phyloP scores from a whole-genome alignment of 1,284 basidiomycete species.

The Taiwanofungus camphoratus region DNA sequence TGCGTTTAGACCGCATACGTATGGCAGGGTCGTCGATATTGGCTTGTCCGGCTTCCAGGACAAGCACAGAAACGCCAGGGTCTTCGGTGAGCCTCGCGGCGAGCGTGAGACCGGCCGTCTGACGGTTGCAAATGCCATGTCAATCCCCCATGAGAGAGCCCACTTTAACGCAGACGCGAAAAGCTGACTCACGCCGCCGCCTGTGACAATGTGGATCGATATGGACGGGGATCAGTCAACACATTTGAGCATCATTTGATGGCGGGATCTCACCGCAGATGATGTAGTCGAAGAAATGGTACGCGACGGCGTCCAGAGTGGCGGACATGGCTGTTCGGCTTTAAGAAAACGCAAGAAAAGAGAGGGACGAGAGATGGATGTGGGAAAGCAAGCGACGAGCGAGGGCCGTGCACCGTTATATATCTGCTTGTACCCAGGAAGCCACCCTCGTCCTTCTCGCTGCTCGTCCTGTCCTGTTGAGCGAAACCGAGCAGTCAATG shows the following conservation, averaged over 20 bases:
- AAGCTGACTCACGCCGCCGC: constrained; percentile 17
- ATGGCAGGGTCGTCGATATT: constrained; percentile 22
- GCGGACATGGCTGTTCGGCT: constrained; percentile 18
- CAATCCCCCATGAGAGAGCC: background rate
- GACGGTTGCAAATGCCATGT: background rate
- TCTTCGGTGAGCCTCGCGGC: constrained; percentile 43
- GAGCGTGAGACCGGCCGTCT: constrained; percentile 41
- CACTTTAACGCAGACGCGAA: background rate
- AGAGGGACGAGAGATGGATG: background rate
- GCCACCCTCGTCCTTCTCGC: too few relatives aligned
- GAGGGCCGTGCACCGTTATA: background rate
- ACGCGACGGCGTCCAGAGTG: constrained; percentile 18
- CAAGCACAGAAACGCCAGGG: constrained; percentile 28
- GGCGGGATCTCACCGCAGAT: constrained; percentile 19
- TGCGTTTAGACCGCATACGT: constrained; percentile 14
- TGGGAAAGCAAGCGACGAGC: background rate
- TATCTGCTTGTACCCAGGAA: too few relatives aligned
- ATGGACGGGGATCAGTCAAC: background rate
- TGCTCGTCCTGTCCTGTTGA: too few relatives aligned
- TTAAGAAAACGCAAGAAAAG: background rate
- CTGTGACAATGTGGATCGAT: constrained; percentile 2
- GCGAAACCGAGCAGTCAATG: too few relatives aligned
- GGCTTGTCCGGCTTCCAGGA: constrained; percentile 30
- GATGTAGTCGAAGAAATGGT: constrained; percentile 27
- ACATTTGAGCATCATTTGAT: background rate